Evolutionary conservation across 306 rosid species (phyloP).

Genomic region (Sindora glabra): DNA sequence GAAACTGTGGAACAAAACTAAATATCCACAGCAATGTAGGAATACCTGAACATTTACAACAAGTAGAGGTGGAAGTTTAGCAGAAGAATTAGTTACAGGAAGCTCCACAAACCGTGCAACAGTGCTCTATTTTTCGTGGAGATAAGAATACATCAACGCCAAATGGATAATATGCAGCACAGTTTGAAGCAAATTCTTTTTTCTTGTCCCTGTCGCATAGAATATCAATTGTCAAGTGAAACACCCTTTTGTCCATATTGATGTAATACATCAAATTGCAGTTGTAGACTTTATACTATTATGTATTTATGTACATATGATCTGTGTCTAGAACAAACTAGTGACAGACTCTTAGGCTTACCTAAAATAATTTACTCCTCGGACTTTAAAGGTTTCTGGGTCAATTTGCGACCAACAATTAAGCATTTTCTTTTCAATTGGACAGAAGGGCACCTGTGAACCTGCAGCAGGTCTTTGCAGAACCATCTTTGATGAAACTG

Average conservation of each 20-base stretch:
- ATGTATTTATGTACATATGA: not conserved
- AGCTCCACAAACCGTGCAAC: conserved; percentile 78
- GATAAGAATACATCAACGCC: conserved; percentile 94
- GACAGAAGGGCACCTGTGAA: conserved; percentile 90
- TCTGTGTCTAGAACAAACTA: conserved; percentile 11
- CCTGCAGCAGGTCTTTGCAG: conserved; percentile 86
- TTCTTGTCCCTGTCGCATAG: conserved; percentile 71
- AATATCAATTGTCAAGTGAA: conserved; percentile 10
- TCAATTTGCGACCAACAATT: conserved; percentile 90
- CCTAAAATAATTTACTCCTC: conserved; percentile 76
- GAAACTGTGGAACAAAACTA: not conserved
- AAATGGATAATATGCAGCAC: conserved; percentile 85
- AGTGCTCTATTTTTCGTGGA: conserved; percentile 70
- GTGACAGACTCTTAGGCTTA: conserved; percentile 26
- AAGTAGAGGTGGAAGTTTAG: conserved; percentile 71
- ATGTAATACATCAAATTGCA: not conserved
- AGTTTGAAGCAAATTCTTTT: conserved; percentile 70
- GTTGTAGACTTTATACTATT: not conserved
- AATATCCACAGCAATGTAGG: not conserved
- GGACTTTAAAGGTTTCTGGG: conserved; percentile 73
- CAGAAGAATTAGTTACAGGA: conserved; percentile 48
- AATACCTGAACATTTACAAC: conserved; percentile 92
- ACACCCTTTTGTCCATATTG: not conserved
- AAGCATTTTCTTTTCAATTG: conserved; percentile 78
- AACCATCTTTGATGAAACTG: conserved; percentile 82